Base-by-base conservation (phyloP, 768 basidiomycete genomes). In the Psilocybe cubensis region DNA sequence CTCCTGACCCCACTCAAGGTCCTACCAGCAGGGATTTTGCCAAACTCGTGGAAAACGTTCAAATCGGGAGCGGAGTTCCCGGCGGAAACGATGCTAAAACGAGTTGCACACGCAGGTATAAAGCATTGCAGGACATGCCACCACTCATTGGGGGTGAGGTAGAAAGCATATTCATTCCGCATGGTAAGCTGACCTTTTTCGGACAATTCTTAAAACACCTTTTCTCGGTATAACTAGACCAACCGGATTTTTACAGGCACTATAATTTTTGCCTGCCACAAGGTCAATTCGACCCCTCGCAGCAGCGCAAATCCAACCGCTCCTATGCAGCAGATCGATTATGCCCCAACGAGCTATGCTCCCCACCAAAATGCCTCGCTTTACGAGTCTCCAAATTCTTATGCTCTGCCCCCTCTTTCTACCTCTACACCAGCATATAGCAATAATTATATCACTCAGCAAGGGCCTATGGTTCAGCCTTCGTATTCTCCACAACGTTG, bases 101-200 rank as follows among this genome's bases (percentile, higher is more conserved):
- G 48, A 90, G 85, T 73, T 94, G 92, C 66, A 93, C 91, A 61
- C 82, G 91, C 71, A 81, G 92, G 67, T 94, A 88, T 79, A 88
- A 88, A 71, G 86, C 89, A 42, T 78, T 80, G 55, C 88, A 88
- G 68, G 76, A 76, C 63, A 83, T 89, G 80, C 77, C 80, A 67
- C 80, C 82, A 33, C 79, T 78, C 48, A 75, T 82, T 56, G 78
- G 77, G 48, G 81, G 80, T 57, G 83, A 87, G 72, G 89, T 93
- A 25, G 91, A 93, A 70, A 92, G 90, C 74, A 88, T 94, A 61
- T 94, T 91, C 73, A 92, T 93, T 72, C 92, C 92, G 70, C 91
- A 94, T 83, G 92, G 92, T 89, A 70, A 65, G 84, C 72, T 58
- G 56, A 50, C 62, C n/a, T 59, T 42, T 62, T 63, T 65, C 66